Conservation (phyloP, 2,329 filamentous ascomycete genomes). For the Botrytis paeoniae region DNA sequence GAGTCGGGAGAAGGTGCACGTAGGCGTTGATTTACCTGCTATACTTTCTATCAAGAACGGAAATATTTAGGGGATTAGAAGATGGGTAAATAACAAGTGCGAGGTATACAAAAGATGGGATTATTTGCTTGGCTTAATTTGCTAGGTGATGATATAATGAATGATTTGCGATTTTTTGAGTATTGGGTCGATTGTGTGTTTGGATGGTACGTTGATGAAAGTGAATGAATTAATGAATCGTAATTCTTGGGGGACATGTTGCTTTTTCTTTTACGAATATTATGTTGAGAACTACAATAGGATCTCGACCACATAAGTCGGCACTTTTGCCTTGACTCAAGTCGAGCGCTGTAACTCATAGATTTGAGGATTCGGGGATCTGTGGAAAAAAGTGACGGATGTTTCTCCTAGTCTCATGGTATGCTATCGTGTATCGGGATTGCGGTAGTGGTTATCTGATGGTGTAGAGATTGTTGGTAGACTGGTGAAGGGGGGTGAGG, state of each 20-base stretch:
- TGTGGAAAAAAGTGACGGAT: too few relatives aligned
- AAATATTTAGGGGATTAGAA: not conserved
- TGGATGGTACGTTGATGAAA: too few relatives aligned
- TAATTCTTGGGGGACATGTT: too few relatives aligned
- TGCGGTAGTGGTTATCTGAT: too few relatives aligned
- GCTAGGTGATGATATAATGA: not conserved
- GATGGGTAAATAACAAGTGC: not conserved
- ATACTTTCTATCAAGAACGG: not conserved
- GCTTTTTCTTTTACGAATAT: too few relatives aligned
- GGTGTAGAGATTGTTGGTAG: too few relatives aligned
- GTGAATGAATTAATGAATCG: too few relatives aligned
- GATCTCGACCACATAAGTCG: rapidly evolving
- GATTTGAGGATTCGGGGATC: not conserved
- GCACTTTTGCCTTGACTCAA: rapidly evolving
- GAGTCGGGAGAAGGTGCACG: not conserved
- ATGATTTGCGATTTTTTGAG: not conserved
- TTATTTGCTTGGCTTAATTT: not conserved
- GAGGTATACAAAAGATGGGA: not conserved
- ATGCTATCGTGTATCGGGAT: too few relatives aligned
- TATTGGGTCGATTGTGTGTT: not conserved
- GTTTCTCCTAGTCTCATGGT: too few relatives aligned
- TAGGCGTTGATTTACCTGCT: not conserved
- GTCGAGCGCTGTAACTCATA: not conserved
- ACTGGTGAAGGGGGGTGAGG: too few relatives aligned
- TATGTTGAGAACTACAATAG: too few relatives aligned